Evolutionary conservation across 164 flowering plant genomes (phyloP), one percentile per base, ranked within the genome.

Genomic region (Platanus orientalis): DNA sequence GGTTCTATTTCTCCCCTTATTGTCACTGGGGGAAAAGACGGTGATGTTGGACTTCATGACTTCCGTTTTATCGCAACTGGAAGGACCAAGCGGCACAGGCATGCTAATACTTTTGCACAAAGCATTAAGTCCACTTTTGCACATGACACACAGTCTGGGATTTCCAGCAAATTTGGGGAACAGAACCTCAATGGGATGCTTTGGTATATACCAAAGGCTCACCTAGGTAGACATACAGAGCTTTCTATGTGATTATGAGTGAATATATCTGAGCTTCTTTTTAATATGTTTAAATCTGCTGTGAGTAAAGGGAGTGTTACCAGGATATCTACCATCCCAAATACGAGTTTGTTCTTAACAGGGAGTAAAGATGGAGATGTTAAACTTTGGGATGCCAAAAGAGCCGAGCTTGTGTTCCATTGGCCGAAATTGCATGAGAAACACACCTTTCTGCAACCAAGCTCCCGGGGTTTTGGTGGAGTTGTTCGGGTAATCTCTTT

Each of bases 311-410:
- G 94, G 73, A 84, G 88, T 68, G 76, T 95, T 54, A 82, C 89
- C 63, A 92, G 78, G 78, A 80, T 95, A 71, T 69, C 87, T 54
- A 81, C 89, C 57, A 83, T 95, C 51, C 97, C 97, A 60, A 79
- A 89, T 71, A 84, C 97, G 57, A 88, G 96, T 71, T 79, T 95
- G 72, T 95, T 95, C 86, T 72, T 95, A 63, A 88, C 97, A 1
- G 99, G 97, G 70, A 87, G 99, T 70, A 89, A 89, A 80, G 99
- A 95, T 80, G 97, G 97, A 52, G 97, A 95, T 72, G 92, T 95
- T 26, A 95, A 92, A 73, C 97, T 95, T 66, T 95, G 99, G 97
- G 99, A 95, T 82, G 99, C 93, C 14, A 82, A 83, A 76, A 75
- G 69, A 57, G 76, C 91, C 10, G 76, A 70, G 70, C 66, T 88